Percentiles rank a stretch among this genome's conserved stretches.
phyloP scores from a whole-genome alignment of 345 rosid genomes.

The Lepidium africanum region DNA sequence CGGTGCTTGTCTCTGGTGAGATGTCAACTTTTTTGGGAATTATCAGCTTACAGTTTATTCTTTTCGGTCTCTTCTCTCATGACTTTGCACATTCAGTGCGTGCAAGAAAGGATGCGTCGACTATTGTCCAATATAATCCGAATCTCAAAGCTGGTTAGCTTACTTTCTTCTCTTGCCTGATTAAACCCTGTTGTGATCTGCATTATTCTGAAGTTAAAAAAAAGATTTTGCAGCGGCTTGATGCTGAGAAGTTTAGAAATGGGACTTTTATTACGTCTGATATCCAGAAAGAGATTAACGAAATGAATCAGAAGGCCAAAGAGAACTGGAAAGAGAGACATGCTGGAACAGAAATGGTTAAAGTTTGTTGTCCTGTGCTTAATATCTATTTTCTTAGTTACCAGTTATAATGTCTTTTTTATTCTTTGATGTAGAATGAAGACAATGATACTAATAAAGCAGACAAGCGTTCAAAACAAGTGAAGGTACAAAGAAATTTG shows the following conservation, averaged over 20 bases:
- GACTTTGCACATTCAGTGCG: slow-evolving; percentile 45
- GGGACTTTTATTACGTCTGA: slow-evolving; percentile 54
- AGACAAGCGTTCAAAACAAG: slow-evolving; percentile 37
- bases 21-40: slow-evolving; percentile 6
- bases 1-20: slow-evolving; percentile 85
- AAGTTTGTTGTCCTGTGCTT: slow-evolving; percentile 27
- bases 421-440: slow-evolving; percentile 29
- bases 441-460: slow-evolving; percentile 64
- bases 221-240: slow-evolving; percentile 51
- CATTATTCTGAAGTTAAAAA: slow-evolving; percentile 16
- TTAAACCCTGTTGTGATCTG: not conserved
- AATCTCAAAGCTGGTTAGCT: slow-evolving; percentile 68
- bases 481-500: slow-evolving; percentile 40
- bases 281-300: slow-evolving; percentile 58
- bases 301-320: slow-evolving; percentile 56
- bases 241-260: slow-evolving; percentile 66
- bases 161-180: not conserved
- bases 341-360: slow-evolving; percentile 70
- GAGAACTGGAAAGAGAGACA: slow-evolving; percentile 79
- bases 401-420: not conserved
- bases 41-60: not conserved
- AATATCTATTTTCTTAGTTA: not conserved
- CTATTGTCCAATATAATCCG: slow-evolving; percentile 57
- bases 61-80: slow-evolving; percentile 10
- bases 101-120: slow-evolving; percentile 86